Evolutionary conservation across 73 alveolate genomes (phyloP), one percentile per base, ranked within the genome.

Genomic region (Uronychia binucleata): DNA sequence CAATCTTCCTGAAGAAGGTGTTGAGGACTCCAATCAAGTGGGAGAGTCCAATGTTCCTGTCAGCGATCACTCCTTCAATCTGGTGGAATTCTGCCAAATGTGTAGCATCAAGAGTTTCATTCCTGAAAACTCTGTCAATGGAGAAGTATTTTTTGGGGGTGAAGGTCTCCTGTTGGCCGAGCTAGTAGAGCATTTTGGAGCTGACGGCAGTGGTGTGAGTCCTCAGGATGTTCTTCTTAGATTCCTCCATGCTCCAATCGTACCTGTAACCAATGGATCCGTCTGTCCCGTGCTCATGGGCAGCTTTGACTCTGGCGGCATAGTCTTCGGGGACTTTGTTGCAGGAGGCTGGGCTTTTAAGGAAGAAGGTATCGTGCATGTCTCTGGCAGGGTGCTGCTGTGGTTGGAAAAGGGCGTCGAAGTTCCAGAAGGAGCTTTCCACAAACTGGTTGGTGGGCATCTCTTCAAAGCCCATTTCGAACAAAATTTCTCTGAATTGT

Each of bases 21-120:
- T 96, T 97, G 77, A 98, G 89, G 67, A 98, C 88, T 5, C 99
- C 99, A 79, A 97, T 94, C 83, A 98, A 93, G 93, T 97, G 98
- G 27, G 98, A 97, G 58, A 98, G 91, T 34, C 99, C 99, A 67
- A 98, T 93, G 90, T 97, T 94, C 59, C 99, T 87, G 92, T 98
- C 99, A 75, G 99, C 99, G 28, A 98, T 97, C 79, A 98, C 96
- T 74, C 99, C 99, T 96, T 98, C 99, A 75, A 98, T 96, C 90
- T 98, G 98, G 90, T 98, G 99, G 97, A 98, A 98, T 93, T 98
- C 99, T 28, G 99, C 99, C 80, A 98, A 87, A 93, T 98, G 99
- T 31, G 99, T 98, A 34, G 98, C 99, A 89, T 98, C 99, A n/a
- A 98, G 94, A 75, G 98, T 96, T 92, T 98, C 99, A 90, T 98